Conservation (phyloP, 495 filamentous ascomycete genomes). For the Podospora sp. region DNA sequence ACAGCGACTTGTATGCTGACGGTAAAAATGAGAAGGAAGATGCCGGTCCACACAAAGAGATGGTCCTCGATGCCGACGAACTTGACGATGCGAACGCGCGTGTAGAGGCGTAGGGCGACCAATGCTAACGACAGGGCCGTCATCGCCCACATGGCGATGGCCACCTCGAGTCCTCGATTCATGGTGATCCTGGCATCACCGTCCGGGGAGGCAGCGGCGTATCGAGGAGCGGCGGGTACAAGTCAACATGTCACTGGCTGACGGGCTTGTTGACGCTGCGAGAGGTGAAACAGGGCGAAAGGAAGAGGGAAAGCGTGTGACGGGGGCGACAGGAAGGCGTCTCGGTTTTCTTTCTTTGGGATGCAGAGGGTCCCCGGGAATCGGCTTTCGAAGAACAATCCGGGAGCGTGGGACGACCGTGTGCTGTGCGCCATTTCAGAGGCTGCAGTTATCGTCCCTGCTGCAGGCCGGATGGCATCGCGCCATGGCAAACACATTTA, state of each 20-base stretch:
- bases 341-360: conserved; percentile 12
- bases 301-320: conserved; percentile 12
- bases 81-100: conserved; percentile 39
- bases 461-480: neutral
- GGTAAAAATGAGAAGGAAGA: conserved; percentile 41
- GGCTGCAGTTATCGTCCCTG: neutral
- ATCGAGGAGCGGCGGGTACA: neutral
- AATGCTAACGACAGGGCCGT: conserved; percentile 35
- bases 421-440: neutral
- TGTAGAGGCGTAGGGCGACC: conserved; percentile 41
- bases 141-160: conserved; percentile 43
- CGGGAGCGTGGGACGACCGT: neutral
- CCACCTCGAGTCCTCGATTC: conserved; percentile 36
- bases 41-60: conserved; percentile 37
- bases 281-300: neutral
- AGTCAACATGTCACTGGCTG: conserved; percentile 15
- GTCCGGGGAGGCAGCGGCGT: conserved; percentile 3
- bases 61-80: conserved; percentile 45
- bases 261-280: conserved; percentile 1
- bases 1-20: conserved; percentile 41
- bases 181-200: conserved; percentile 24
- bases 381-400: neutral
- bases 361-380: neutral
- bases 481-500: neutral
- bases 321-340: neutral